A percentile compares a stretch with the other conserved stretches of the same genome.
These are phyloP conservation scores for Phytopythium vexans DNA, from an alignment of 352 stramenopile species.

Conservation along the genomic window DNA sequence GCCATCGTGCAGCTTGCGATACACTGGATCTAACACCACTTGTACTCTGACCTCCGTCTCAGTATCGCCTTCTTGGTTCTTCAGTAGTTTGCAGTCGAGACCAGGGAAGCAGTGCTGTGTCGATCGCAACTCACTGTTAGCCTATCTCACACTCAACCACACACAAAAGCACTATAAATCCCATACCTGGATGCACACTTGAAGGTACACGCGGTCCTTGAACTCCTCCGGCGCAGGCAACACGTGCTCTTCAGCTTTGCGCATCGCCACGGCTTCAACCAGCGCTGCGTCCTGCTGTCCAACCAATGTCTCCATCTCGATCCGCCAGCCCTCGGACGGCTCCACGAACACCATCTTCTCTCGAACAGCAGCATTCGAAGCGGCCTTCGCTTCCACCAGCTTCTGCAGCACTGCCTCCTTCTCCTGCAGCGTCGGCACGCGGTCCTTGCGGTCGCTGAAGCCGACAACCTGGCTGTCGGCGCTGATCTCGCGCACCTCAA, in stretches of 20 bases:
- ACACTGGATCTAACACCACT: constrained; percentile 61
- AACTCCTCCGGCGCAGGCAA: constrained; percentile 44
- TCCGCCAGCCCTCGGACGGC: constrained; percentile 43
- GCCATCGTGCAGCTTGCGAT: constrained; percentile 58
- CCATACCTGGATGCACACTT: constrained; percentile 75
- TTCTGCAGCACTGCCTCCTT: constrained; percentile 26
- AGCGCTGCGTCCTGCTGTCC: constrained; percentile 6
- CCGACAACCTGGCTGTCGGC: constrained; percentile 29
- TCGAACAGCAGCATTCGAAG: constrained; percentile 30
- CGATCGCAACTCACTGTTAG: background rate
- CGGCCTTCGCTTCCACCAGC: constrained; percentile 18
- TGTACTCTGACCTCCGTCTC: constrained; percentile 26
- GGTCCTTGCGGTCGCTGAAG: constrained; percentile 21
- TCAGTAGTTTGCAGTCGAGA: constrained; percentile 58
- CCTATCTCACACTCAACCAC: background rate
- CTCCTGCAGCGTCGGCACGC: constrained; percentile 32
- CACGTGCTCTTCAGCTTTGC: constrained; percentile 17
- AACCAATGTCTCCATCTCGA: constrained; percentile 32
- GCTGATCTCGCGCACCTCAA: constrained; percentile 71
- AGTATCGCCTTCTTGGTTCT: constrained; percentile 9
- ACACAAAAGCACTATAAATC: background rate
- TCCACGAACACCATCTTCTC: constrained; percentile 50
- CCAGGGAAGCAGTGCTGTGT: constrained; percentile 58
- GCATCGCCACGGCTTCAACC: constrained; percentile 19
- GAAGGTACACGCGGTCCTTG: constrained; percentile 54